Conservation (phyloP, 2,329 filamentous ascomycete species). For the Sporothrix schenckii region DNA sequence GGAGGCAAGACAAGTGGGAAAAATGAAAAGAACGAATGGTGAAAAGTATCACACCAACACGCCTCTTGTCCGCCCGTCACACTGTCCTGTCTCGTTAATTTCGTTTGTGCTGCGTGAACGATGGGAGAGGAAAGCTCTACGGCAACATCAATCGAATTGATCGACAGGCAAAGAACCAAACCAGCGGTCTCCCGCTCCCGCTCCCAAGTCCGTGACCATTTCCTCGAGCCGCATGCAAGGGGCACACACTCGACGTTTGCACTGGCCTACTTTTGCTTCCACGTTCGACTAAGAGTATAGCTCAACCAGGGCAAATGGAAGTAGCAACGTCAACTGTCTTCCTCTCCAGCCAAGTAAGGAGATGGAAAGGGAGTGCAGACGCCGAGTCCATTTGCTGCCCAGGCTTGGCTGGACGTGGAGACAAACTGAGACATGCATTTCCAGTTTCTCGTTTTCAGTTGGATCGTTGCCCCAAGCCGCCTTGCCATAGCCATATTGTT, state of each 20-base stretch:
- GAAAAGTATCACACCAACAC: slow-evolving; percentile 4
- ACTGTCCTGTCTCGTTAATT: slow-evolving; percentile 14
- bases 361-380: too few relatives aligned
- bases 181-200: neutral
- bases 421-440: slow-evolving; percentile 9
- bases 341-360: neutral
- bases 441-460: neutral
- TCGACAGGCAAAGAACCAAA: neutral
- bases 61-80: slow-evolving; percentile 17
- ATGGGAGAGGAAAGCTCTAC: too few relatives aligned
- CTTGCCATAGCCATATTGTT: neutral
- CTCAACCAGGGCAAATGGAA: too few relatives aligned
- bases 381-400: neutral
- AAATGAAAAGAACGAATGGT: too few relatives aligned
- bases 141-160: neutral
- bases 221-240: slow-evolving; percentile 12
- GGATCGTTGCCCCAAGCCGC: too few relatives aligned
- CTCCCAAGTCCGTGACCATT: neutral
- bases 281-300: neutral
- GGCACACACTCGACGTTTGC: neutral
- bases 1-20: neutral
- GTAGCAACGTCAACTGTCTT: too few relatives aligned
- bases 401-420: neutral
- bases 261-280: neutral
- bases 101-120: neutral